Base-by-base conservation (phyloP, 352 stramenopile genomes). In the Blastocystis sp. region DNA sequence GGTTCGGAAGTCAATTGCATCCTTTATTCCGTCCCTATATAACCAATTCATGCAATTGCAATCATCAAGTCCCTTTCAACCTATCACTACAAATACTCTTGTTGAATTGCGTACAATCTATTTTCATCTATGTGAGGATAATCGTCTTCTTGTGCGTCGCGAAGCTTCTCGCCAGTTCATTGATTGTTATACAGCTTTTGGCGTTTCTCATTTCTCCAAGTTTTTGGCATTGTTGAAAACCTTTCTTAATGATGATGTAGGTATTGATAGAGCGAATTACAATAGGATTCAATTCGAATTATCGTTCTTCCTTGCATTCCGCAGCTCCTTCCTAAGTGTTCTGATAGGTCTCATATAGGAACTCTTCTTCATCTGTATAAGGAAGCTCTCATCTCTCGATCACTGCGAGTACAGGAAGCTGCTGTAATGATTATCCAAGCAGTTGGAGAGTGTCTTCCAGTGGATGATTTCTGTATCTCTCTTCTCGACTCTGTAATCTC, bases 221-320 rank as follows among this genome's bases (percentile, higher is more conserved):
- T 81, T 60, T 40, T 19, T 81, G 19, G 6, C 51, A 4, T 22
- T 24, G 7, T 42, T 81, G 3, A 15, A 56, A 24, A 17, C 42
- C 17, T 81, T 81, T 37, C 35, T 81, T 30, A 17, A 42, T 60
- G 70, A 81, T 33, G 70, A 81, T 62, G 70, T 81, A 24, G 37
- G n/a, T 27, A 27, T 44, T 27, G 0, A 30, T 15, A 3, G 19
- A 44, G 24, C 17, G 27, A 35, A 51, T 60, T 27, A 42, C 11
- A 5, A 5, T 22, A 81, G 70, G 48, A 81, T 7, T 81, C 70
- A 15, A 42, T 81, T 11, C 15, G 27, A 35, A 30, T 81, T 7
- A 17, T 35, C 15, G n/a, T 81, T 64, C 42, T 51, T 59, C 54
- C 70, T 13, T 64, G 51, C 40, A 19, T 51, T n/a, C 19, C 54